Evolutionary conservation across 1,139 yeast genomes (phyloP), one percentile per base, ranked within the genome.

Genomic region (Blastobotrys ciferrii): DNA sequence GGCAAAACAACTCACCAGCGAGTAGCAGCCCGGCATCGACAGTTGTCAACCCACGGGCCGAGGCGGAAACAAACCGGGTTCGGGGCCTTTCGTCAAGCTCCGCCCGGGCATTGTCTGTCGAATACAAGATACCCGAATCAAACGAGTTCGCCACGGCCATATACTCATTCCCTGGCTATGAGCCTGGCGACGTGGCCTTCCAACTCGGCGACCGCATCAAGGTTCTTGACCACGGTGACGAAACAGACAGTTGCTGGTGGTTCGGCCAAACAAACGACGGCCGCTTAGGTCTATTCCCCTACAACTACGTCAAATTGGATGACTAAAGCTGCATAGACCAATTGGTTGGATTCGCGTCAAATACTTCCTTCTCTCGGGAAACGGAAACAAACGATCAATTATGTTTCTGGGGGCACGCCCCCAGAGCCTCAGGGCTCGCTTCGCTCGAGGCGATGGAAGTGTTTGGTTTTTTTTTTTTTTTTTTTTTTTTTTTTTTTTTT

Each of bases 231-330:
- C 65, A 62, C 18, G 67, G 70, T 0, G 66, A 65, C 17, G 68
- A 58, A 33, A 55, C 56, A 14, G 75, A 70, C 35, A 75, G 74
- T 4, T 65, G 68, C 28, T 82, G 87, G 87, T 82, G 86, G 85
- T 73, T 72, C 52, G 87, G 87, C 1, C 73, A 73, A 56, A 56
- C 73, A 40, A 37, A 49, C 4, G 67, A 72, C 42, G 83, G 79
- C 0, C 55, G 63, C 19, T 53, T 63, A 20, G 88, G 87, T 0
- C 54, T 70, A 15, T 80, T 82, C 57, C 87, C 88, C 1, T 60
- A 69, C 4, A 81, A 78, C 59, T 80, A 81, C 58, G 81, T 79
- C 15, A 54, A 60, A 44, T 49, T 54, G 17, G 48, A 30, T 17
- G 35, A 30, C 18, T 30, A 30, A 28, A 6, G 28, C 28, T 23